Evolutionary conservation across 352 stramenopile species (phyloP).

Genomic region (Phytopythium montanum): DNA sequence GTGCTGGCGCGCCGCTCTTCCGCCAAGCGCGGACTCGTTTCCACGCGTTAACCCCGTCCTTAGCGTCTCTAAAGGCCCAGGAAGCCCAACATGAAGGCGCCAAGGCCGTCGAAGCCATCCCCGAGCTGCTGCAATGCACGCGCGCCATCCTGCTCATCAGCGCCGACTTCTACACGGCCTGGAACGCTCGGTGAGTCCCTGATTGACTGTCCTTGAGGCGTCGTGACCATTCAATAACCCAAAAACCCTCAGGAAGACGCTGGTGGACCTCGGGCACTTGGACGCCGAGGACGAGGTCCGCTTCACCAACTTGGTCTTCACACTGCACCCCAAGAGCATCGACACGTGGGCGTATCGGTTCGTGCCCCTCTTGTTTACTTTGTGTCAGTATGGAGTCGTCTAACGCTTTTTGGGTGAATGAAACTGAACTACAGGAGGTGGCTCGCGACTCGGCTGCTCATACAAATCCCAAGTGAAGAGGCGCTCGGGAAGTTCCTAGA

Average conservation of each 20-base stretch:
- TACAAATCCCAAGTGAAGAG: slow-evolving; percentile 12
- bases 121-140: slow-evolving; percentile 45
- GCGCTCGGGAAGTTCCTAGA: slow-evolving; percentile 30
- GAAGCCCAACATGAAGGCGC: neutral
- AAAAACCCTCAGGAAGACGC: slow-evolving; percentile 43
- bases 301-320: slow-evolving; percentile 74
- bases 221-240: too few species aligned
- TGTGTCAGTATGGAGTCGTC: neutral
- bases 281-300: slow-evolving; percentile 38
- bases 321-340: slow-evolving; percentile 81
- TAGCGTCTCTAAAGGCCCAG: slow-evolving; percentile 1
- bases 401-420: too few species aligned
- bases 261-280: slow-evolving; percentile 41
- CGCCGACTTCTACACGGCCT: slow-evolving; percentile 84
- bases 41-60: slow-evolving; percentile 31
- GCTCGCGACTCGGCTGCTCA: slow-evolving; percentile 36
- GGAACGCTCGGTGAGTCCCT: slow-evolving; percentile 61
- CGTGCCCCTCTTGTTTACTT: neutral
- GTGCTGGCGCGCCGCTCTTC: slow-evolving; percentile 45
- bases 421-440: slow-evolving; percentile 35
- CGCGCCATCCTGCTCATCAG: slow-evolving; percentile 69
- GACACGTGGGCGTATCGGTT: slow-evolving; percentile 84
- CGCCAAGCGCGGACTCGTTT: slow-evolving; percentile 50
- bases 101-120: slow-evolving; percentile 7
- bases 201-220: too few species aligned